Evolutionary conservation across 176 grass and related monocot genomes (phyloP).

Genomic region (Raddia distichophylla): DNA sequence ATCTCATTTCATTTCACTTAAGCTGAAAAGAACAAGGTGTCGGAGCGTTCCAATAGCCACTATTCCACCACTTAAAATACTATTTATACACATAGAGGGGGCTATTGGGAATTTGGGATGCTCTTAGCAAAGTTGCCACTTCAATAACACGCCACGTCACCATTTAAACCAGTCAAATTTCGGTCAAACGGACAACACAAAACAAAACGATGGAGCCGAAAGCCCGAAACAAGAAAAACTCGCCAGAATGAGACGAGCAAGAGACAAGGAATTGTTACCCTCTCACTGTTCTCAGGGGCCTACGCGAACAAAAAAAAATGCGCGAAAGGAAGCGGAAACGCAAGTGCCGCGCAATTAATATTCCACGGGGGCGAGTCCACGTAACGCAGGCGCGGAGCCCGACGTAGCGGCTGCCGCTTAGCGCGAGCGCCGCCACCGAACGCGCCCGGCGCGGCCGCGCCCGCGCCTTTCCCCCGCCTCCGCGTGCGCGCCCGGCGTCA

Average conservation of each 20-base stretch:
- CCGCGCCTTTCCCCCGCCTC: not conserved
- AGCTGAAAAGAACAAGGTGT: too few relatives aligned
- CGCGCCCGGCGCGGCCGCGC: slow-evolving; percentile 45
- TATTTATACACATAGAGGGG: not conserved
- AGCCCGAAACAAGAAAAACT: not conserved
- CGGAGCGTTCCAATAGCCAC: too few relatives aligned
- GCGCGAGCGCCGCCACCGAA: slow-evolving; percentile 54
- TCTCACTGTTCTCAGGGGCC: not conserved
- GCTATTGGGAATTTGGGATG: too few relatives aligned
- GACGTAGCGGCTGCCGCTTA: slow-evolving; percentile 43
- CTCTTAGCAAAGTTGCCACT: not conserved
- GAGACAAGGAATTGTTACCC: not conserved
- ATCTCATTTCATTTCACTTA: too few relatives aligned
- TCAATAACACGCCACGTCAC: not conserved
- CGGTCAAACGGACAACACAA: not conserved
- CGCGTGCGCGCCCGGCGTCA: not conserved
- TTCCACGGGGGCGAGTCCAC: slow-evolving; percentile 22
- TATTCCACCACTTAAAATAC: not conserved
- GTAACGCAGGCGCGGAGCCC: slow-evolving; percentile 30
- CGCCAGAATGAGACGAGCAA: not conserved
- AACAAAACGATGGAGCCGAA: not conserved
- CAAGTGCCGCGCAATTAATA: not conserved
- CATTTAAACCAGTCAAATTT: slow-evolving; percentile 5
- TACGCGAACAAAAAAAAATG: not conserved
- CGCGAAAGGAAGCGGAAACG: not conserved